Conservation (phyloP, 164 flowering plant species). For the Tinospora cordifolia region DNA sequence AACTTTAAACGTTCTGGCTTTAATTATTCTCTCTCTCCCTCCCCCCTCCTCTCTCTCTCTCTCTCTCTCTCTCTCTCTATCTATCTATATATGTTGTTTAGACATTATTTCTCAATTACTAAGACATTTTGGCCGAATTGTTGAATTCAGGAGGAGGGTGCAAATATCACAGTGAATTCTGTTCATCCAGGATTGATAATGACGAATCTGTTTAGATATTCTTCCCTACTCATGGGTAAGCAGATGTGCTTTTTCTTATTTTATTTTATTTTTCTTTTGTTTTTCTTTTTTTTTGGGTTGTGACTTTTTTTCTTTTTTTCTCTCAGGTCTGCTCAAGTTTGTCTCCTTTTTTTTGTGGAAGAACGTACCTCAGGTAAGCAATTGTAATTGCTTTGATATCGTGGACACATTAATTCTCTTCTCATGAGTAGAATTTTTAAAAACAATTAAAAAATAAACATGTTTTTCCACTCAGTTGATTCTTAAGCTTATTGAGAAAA, state of each 20-base stretch:
- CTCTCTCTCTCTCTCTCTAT: too few species aligned
- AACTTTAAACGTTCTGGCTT: not conserved
- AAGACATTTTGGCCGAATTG: not conserved
- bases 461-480: too few species aligned
- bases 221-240: constrained; percentile 56
- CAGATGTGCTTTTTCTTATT: constrained; percentile 32
- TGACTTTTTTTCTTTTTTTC: constrained; percentile 1
- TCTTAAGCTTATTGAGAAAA: too few species aligned
- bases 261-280: too few species aligned
- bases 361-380: constrained; percentile 77
- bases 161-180: constrained; percentile 66
- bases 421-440: too few species aligned
- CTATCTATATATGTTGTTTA: too few species aligned
- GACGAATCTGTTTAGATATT: constrained; percentile 70
- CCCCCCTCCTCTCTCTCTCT: too few species aligned
- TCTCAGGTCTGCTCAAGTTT: constrained; percentile 46
- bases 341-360: constrained; percentile 65
- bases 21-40: too few species aligned
- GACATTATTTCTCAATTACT: not conserved
- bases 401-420: too few species aligned
- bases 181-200: constrained; percentile 92
- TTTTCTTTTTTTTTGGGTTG: not conserved
- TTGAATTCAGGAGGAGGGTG: constrained; percentile 65
- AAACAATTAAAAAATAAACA: too few species aligned
- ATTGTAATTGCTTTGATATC: too few species aligned